phyloP scores from a whole-genome alignment of 805 yeast genomes.

The Suhomyces vadensis region DNA sequence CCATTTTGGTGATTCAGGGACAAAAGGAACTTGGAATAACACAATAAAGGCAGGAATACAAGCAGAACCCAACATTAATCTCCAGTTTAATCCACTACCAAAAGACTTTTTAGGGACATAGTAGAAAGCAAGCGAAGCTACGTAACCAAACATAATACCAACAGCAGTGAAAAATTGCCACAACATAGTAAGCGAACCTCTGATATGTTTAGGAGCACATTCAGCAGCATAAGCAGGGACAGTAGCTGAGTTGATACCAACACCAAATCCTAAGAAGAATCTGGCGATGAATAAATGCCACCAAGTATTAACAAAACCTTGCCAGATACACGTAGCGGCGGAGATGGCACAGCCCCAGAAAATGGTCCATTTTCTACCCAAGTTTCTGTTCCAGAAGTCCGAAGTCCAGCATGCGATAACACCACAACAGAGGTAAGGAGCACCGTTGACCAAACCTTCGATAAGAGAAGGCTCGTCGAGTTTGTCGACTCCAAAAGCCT shows the following conservation, averaged over 20 bases:
- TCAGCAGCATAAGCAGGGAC: slow-evolving; percentile 73
- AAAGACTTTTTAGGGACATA: slow-evolving; percentile 49
- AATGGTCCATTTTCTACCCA: slow-evolving; percentile 64
- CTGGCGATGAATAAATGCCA: slow-evolving; percentile 62
- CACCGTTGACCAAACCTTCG: slow-evolving; percentile 63
- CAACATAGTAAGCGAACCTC: slow-evolving; percentile 69
- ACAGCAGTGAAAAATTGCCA: slow-evolving; percentile 77
- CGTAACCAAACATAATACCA: slow-evolving; percentile 71
- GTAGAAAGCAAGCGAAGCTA: slow-evolving; percentile 61
- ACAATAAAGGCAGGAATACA: slow-evolving; percentile 57
- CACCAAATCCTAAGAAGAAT: slow-evolving; percentile 58
- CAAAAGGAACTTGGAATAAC: slow-evolving; percentile 49
- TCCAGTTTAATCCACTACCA: slow-evolving; percentile 52
- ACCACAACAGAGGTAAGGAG: slow-evolving; percentile 64
- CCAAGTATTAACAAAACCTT: slow-evolving; percentile 62
- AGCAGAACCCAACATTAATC: slow-evolving; percentile 67
- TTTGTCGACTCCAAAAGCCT: slow-evolving; percentile 47
- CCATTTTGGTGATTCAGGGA: slow-evolving; percentile 76
- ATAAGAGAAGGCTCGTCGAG: slow-evolving; percentile 40
- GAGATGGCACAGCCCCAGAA: slow-evolving; percentile 62
- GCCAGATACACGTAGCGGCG: slow-evolving; percentile 66
- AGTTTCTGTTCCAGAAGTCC: slow-evolving; percentile 48
- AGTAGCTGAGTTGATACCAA: slow-evolving; percentile 67
- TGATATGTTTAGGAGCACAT: slow-evolving; percentile 53
- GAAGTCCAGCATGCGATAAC: slow-evolving; percentile 62